phyloP scores from a whole-genome alignment of 306 rosid species.

The Malus orientalis region DNA sequence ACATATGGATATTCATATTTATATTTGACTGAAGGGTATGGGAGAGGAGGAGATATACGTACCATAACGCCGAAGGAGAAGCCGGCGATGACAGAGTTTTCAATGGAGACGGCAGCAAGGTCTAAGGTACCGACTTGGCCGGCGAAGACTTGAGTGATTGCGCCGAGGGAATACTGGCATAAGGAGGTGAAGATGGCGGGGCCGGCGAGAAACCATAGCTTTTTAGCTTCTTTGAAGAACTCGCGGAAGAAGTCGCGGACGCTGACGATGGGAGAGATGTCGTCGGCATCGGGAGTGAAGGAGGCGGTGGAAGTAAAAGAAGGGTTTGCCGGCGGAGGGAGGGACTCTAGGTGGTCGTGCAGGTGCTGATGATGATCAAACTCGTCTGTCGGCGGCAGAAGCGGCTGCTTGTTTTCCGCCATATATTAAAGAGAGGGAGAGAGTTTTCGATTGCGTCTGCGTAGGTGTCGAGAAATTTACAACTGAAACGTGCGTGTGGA shows the following conservation, averaged over 20 bases:
- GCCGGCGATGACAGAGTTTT: slow-evolving; percentile 90
- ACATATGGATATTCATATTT: no score
- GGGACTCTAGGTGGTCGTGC: slow-evolving; percentile 10
- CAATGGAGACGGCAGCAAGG: slow-evolving; percentile 82
- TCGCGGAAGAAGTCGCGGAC: slow-evolving; percentile 32
- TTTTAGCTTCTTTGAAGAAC: slow-evolving; percentile 51
- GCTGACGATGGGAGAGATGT: slow-evolving; percentile 48
- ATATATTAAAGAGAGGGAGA: not conserved
- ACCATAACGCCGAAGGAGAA: slow-evolving; percentile 79
- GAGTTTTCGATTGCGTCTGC: not conserved
- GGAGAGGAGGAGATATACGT: not conserved
- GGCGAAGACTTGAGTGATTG: slow-evolving; percentile 70
- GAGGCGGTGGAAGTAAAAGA: slow-evolving; percentile 16
- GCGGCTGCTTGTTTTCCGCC: slow-evolving; percentile 25
- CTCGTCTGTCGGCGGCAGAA: slow-evolving; percentile 2
- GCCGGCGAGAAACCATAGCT: slow-evolving; percentile 87
- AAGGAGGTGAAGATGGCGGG: slow-evolving; percentile 81
- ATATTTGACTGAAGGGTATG: no score
- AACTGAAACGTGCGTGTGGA: not conserved
- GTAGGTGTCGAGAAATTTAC: not conserved
- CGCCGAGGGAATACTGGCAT: slow-evolving; percentile 86
- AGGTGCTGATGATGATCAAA: not conserved
- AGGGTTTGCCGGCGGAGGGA: slow-evolving; percentile 5
- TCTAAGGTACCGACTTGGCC: slow-evolving; percentile 69
- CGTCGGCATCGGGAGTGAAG: slow-evolving; percentile 42